A percentile compares a stretch with the other conserved stretches of the same genome.
Evolutionary conservation across 2,329 filamentous ascomycete species (phyloP).

Genomic region (Rutstroemia sydowiana): DNA sequence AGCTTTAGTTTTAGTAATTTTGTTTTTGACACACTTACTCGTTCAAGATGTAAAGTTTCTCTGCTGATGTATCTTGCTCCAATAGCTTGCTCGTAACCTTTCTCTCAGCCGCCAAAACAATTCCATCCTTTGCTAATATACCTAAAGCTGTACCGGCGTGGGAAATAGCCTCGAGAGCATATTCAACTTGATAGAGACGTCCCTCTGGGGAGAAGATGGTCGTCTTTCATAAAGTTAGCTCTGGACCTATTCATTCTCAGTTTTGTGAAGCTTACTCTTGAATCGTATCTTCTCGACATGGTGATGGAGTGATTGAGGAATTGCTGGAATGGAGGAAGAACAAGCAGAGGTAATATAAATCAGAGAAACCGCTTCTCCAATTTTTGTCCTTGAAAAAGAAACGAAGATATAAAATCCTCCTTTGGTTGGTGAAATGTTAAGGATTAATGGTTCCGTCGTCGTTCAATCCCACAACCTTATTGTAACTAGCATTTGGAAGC

Average conservation of each 20-base stretch:
- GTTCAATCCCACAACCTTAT: slow-evolving; percentile 8
- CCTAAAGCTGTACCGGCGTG: slow-evolving; percentile 95
- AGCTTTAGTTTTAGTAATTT: not conserved
- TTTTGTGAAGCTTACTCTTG: slow-evolving; percentile 59
- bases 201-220: slow-evolving; percentile 99
- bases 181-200: slow-evolving; percentile 97
- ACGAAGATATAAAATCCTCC: slow-evolving; percentile 2
- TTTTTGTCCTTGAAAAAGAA: slow-evolving; percentile 1
- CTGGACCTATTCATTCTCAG: not conserved
- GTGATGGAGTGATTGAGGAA: slow-evolving; percentile 13
- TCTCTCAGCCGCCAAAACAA: slow-evolving; percentile 93
- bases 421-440: slow-evolving; percentile 9
- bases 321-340: not conserved
- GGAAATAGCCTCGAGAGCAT: slow-evolving; percentile 97
- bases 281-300: slow-evolving; percentile 98
- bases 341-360: not conserved
- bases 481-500: slow-evolving; percentile 11
- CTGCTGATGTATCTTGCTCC: slow-evolving; percentile 97
- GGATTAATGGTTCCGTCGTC: slow-evolving; percentile 5
- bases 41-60: slow-evolving; percentile 99
- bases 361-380: not conserved
- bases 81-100: slow-evolving; percentile 99
- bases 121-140: slow-evolving; percentile 95
- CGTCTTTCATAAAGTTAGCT: slow-evolving; percentile 51
- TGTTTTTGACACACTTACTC: slow-evolving; percentile 55